phyloP scores from a whole-genome alignment of 768 basidiomycete genomes.

The Clitopilus hobsonii region DNA sequence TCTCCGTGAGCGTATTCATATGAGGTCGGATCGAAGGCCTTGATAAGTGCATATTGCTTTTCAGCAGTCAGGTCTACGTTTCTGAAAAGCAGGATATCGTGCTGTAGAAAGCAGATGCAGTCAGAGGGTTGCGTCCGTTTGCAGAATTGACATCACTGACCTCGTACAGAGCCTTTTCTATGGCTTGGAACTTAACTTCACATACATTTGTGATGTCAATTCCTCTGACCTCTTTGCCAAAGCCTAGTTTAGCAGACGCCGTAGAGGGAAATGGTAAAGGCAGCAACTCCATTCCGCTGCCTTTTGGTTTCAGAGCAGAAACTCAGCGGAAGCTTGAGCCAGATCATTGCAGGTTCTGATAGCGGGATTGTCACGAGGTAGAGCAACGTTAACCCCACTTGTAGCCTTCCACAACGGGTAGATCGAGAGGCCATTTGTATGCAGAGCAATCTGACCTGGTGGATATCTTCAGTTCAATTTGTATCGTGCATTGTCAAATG shows the following conservation, averaged over 20 bases:
- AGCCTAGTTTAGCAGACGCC: not conserved
- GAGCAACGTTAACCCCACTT: not conserved
- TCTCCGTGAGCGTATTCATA: slow-evolving; percentile 80
- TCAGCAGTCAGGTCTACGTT: not conserved
- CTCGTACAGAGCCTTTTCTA: not conserved
- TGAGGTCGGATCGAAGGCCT: slow-evolving; percentile 68
- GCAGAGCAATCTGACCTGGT: too few species aligned
- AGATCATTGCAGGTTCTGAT: not conserved
- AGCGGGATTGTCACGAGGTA: not conserved
- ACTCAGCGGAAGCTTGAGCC: not conserved
- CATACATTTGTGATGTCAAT: not conserved
- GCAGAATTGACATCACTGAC: not conserved
- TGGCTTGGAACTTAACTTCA: not conserved
- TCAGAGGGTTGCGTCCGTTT: not conserved
- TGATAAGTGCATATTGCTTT: not conserved
- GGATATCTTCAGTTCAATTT: too few species aligned
- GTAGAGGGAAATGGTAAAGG: not conserved
- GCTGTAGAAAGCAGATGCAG: not conserved
- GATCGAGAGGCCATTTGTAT: too few species aligned
- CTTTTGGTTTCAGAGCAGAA: not conserved
- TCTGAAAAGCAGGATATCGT: not conserved
- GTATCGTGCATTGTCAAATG: too few species aligned
- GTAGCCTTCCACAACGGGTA: too few species aligned
- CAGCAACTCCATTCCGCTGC: not conserved
- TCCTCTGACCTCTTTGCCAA: not conserved